phyloP scores from a whole-genome alignment of 73 alveolate species.

The Symbiodinium pilosum region DNA sequence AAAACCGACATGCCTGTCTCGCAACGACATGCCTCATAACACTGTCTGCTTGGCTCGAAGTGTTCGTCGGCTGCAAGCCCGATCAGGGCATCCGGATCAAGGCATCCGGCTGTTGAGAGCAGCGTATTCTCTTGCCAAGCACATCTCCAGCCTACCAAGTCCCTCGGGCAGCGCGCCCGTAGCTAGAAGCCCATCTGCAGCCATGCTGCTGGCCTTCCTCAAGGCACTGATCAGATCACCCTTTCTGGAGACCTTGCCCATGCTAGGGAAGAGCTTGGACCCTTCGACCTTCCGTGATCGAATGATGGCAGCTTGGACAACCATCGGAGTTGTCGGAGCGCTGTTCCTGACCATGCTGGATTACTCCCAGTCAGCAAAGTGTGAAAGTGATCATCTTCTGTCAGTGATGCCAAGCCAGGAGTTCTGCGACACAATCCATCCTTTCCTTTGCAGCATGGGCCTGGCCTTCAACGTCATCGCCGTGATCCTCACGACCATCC shows the following conservation, averaged over 20 bases:
- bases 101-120: too few relatives aligned
- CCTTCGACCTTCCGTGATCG: slow-evolving; percentile 6
- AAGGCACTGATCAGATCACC: background rate
- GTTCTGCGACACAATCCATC: slow-evolving; percentile 2
- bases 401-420: background rate
- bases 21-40: too few relatives aligned
- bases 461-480: slow-evolving; percentile 7
- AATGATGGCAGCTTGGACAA: background rate
- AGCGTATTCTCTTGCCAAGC: too few relatives aligned
- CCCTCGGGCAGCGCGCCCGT: too few relatives aligned
- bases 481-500: slow-evolving; percentile 15
- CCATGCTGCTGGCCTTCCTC: slow-evolving; percentile 9
- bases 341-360: background rate
- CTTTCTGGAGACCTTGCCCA: background rate
- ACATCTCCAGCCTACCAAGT: too few relatives aligned
- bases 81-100: too few relatives aligned
- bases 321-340: slow-evolving; percentile 4
- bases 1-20: too few relatives aligned
- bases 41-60: too few relatives aligned
- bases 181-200: too few relatives aligned
- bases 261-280: slow-evolving; percentile 14
- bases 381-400: background rate
- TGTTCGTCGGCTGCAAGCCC: too few relatives aligned
- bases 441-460: background rate
- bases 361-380: background rate